Evolutionary conservation across 306 rosid species (phyloP), one percentile per base, ranked within the genome.

Genomic region (Dalbergia cochinchinensis): DNA sequence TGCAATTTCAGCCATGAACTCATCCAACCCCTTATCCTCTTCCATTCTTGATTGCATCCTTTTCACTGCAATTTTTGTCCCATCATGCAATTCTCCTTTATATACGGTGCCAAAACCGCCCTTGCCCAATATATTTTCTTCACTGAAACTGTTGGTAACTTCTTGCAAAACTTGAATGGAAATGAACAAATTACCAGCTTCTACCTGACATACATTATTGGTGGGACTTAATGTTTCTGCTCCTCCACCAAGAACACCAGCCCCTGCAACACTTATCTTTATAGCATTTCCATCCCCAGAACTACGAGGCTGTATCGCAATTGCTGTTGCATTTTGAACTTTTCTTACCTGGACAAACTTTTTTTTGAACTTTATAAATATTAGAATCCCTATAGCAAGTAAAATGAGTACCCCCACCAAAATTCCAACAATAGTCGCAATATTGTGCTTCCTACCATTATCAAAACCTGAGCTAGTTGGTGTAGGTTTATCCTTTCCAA

Each of bases 51-150:
- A 41, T 58, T 91, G 92, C 99, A 95, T 95, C 81, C 98, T 91
- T 86, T 95, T 95, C 82, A 95, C 98, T 3, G 99, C 99, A 72
- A 95, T 95, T 76, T 88, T 81, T 0, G 99, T 93, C 60, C 99
- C 98, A 11, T 95, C 99, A 4, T 91, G 92, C 80, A 95, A 81
- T 61, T 91, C 97, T 15, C 98, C 99, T 71, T 82, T 87, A 75
- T 95, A 95, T 62, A 91, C 97, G 5, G 88, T 90, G 55, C 98
- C 99, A 61, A 92, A 95, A 7, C 99, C 98, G 0, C 99, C 99
- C 10, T 20, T 90, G 15, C 99, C 99, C 63, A 95, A 74, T 70
- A 91, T 80, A 71, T 90, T 91, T 13, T 81, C 80, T 33, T 89
- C 78, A 26, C 89, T 78, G 69, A 95, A 95, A 78, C 91, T 86